Evolutionary conservation across 495 filamentous ascomycete species (phyloP).

Genomic region (Trichoderma gamsii): DNA sequence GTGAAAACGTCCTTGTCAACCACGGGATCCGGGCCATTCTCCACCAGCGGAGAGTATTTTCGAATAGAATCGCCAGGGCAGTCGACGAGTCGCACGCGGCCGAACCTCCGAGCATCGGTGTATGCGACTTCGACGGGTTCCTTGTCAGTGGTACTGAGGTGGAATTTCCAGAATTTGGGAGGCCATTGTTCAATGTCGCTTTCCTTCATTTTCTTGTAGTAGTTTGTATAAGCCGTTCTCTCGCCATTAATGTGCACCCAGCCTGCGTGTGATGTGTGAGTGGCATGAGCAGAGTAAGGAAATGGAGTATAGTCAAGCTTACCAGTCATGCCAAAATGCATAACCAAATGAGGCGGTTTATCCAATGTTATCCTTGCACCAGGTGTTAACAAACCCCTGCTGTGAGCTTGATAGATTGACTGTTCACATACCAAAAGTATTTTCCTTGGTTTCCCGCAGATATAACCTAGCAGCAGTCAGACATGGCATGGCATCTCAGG

Average conservation of each 20-base stretch:
- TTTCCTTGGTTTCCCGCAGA: conserved; percentile 83
- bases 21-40: conserved; percentile 91
- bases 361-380: conserved; percentile 40
- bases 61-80: conserved; percentile 69
- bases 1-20: conserved; percentile 72
- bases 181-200: conserved; percentile 67
- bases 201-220: conserved; percentile 59
- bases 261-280: conserved; percentile 38
- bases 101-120: conserved; percentile 72
- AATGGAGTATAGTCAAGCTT: neutral
- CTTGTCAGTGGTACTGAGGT: conserved; percentile 55
- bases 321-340: conserved; percentile 82
- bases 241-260: conserved; percentile 83
- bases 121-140: conserved; percentile 68
- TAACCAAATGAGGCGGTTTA: conserved; percentile 71
- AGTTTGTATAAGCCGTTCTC: conserved; percentile 60
- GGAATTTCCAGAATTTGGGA: conserved; percentile 84
- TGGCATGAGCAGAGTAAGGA: neutral
- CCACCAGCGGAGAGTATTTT: conserved; percentile 68
- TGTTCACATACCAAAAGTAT: conserved; percentile 70
- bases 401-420: conserved; percentile 54
- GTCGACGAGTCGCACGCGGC: conserved; percentile 73
- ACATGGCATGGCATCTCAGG: neutral
- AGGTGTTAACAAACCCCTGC: neutral
- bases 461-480: conserved; percentile 36